Conservation (phyloP, 1,284 basidiomycete genomes). For the Phlebopus sp. region DNA sequence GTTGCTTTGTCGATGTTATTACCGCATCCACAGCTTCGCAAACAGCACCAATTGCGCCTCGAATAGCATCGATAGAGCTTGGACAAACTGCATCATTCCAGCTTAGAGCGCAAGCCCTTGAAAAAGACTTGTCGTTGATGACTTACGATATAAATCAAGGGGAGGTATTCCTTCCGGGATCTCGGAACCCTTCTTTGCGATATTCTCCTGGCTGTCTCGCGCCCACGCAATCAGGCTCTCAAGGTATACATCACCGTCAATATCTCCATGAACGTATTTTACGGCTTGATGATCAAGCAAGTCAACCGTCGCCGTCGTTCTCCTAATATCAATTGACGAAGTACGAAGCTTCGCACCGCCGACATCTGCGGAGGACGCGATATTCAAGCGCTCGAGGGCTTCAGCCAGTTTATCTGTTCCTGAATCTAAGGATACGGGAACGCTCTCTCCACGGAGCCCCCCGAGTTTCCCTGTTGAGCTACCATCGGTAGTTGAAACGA, state of each 20-base stretch:
- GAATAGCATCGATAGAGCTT: conserved; percentile 67
- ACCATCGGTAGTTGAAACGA: not conserved
- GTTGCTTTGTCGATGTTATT: conserved; percentile 30
- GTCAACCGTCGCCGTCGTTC: conserved; percentile 52
- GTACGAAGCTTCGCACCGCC: conserved; percentile 17
- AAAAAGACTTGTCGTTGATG: conserved; percentile 16
- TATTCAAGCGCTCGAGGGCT: conserved; percentile 54
- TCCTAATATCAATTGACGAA: conserved; percentile 41
- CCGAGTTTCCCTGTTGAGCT: not conserved
- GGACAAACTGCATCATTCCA: conserved; percentile 55
- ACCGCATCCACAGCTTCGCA: conserved; percentile 82
- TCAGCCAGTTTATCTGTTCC: conserved; percentile 50
- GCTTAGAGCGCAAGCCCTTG: not conserved
- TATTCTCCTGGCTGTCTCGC: conserved; percentile 62
- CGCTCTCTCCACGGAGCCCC: not conserved
- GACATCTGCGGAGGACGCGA: conserved; percentile 25
- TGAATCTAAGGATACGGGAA: conserved; percentile 2
- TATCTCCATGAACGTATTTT: conserved; percentile 71
- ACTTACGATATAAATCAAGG: conserved; percentile 81
- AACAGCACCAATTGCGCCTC: conserved; percentile 74
- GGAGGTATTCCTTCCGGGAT: conserved; percentile 74
- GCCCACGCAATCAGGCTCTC: conserved; percentile 62
- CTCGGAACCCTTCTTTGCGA: conserved; percentile 67
- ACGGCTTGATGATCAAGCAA: conserved; percentile 63
- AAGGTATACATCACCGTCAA: conserved; percentile 66